phyloP scores from a whole-genome alignment of 2,329 filamentous ascomycete species.

The Alternaria infectoria region DNA sequence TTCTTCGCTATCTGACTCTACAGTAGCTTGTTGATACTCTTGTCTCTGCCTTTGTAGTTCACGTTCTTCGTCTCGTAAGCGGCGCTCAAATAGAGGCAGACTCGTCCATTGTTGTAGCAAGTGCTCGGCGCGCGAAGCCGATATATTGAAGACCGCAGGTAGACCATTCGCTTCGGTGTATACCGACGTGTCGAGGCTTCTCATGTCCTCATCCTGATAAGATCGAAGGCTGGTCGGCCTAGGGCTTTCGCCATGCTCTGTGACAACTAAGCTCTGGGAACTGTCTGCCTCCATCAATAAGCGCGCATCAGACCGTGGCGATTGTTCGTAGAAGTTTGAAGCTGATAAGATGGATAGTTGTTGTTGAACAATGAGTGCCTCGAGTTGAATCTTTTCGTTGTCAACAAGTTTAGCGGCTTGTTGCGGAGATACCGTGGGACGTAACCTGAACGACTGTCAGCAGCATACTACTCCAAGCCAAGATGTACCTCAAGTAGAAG shows the following conservation, averaged over 20 bases:
- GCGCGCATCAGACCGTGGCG: conserved; percentile 16
- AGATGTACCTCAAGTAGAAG: background rate
- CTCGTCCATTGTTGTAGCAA: conserved; percentile 43
- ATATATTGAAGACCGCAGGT: conserved; percentile 28
- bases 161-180: conserved; percentile 32
- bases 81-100: conserved; percentile 38
- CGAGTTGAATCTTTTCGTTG: conserved; percentile 47
- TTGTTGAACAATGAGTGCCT: conserved; percentile 49
- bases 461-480: background rate
- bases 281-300: conserved; percentile 41
- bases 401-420: conserved; percentile 40
- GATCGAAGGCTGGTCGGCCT: conserved; percentile 31
- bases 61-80: conserved; percentile 32
- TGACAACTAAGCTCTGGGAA: conserved; percentile 31
- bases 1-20: conserved; percentile 46
- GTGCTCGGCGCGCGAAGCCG: conserved; percentile 31
- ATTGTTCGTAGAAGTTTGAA: conserved; percentile 23
- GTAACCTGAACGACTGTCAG: conserved; percentile 24
- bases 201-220: conserved; percentile 39
- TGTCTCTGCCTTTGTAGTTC: conserved; percentile 29
- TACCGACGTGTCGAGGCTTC: conserved; percentile 27
- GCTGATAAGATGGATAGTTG: conserved; percentile 44
- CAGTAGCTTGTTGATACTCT: conserved; percentile 39
- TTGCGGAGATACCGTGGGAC: conserved; percentile 41
- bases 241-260: conserved; percentile 11